Evolutionary conservation across 257 asterid species (phyloP).

Genomic region (Schizonepeta tenuifolia): DNA sequence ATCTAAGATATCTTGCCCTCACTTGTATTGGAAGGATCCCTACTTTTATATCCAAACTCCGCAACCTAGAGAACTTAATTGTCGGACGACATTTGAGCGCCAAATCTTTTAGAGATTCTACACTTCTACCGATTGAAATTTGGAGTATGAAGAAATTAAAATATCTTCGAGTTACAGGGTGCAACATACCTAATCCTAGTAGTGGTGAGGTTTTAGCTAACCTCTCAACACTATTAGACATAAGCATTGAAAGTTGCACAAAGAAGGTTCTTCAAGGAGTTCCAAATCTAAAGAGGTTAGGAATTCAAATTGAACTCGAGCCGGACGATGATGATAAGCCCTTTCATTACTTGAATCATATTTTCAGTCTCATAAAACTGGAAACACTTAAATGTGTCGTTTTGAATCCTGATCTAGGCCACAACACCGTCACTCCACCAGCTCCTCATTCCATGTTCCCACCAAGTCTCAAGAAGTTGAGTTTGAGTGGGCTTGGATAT

Average conservation of each 20-base stretch:
- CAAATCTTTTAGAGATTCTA: too few relatives aligned
- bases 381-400: conserved; percentile 2
- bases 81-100: too few relatives aligned
- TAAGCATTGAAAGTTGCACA: neutral
- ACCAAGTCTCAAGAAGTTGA: neutral
- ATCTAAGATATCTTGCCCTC: conserved; percentile 8
- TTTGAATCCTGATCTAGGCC: neutral
- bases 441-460: conserved; percentile 14
- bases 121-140: conserved; percentile 1
- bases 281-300: conserved; percentile 1
- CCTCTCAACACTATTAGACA: neutral
- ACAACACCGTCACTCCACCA: neutral
- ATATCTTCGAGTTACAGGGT: neutral
- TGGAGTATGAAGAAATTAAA: neutral
- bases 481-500: conserved; percentile 9
- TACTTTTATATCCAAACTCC: conserved; percentile 12
- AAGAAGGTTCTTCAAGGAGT: neutral
- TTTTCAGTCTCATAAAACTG: neutral
- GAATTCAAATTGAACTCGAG: conserved; percentile 3
- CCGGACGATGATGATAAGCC: neutral
- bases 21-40: neutral
- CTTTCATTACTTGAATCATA: conserved; percentile 4
- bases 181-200: neutral
- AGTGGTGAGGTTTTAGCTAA: neutral
- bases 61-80: neutral